A percentile compares a stretch with the other conserved stretches of the same genome.
Evolutionary conservation across 169 alveolate genomes (phyloP).

Genomic region (Plasmodium billcollinsi): DNA sequence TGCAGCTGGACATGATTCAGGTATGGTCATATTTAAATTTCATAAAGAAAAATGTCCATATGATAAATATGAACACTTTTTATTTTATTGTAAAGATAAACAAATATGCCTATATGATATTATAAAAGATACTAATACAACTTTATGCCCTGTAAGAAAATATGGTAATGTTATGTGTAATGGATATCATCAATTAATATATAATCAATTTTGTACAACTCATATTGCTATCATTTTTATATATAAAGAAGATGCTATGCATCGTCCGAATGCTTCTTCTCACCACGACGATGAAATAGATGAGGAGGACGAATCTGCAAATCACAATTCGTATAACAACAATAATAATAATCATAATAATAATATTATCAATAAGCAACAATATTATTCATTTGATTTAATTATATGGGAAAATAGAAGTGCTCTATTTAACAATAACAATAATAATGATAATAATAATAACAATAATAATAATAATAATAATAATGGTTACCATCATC

Average conservation of each 20-base stretch:
- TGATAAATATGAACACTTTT: constrained; percentile 77
- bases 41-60: constrained; percentile 90
- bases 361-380: background rate
- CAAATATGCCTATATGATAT: constrained; percentile 86
- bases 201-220: constrained; percentile 45
- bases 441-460: background rate
- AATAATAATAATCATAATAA: no score
- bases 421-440: background rate
- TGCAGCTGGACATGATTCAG: constrained; percentile 97
- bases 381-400: constrained; percentile 31
- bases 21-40: constrained; percentile 91
- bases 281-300: no score
- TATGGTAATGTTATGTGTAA: constrained; percentile 74
- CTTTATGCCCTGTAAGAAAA: constrained; percentile 45
- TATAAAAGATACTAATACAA: constrained; percentile 5
- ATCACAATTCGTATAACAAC: no score
- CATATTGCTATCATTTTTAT: constrained; percentile 48
- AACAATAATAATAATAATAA: background rate
- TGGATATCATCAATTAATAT: constrained; percentile 49
- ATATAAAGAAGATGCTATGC: constrained; percentile 44
- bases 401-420: constrained; percentile 30
- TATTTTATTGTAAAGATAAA: constrained; percentile 87
- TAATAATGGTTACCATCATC: background rate
- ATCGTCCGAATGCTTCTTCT: no score
- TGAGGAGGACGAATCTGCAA: no score